Conservation (phyloP, 2,329 filamentous ascomycete genomes). For the Alternaria sp. region DNA sequence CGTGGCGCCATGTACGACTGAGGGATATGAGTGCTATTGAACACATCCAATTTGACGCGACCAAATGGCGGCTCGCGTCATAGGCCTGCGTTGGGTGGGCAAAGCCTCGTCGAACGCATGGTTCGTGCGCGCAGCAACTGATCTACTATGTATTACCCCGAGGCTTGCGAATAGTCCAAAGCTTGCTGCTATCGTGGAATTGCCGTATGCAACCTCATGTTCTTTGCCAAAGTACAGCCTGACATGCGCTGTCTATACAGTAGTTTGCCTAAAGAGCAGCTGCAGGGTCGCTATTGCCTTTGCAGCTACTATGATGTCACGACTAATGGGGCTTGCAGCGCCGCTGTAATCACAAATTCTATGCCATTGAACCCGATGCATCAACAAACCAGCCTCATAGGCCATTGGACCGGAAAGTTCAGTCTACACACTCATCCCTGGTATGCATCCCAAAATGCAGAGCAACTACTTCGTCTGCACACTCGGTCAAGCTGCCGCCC, state of each 20-base stretch:
- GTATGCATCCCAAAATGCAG: constrained; percentile 28
- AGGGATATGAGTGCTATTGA: too few species aligned
- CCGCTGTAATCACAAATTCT: background rate
- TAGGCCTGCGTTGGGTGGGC: background rate
- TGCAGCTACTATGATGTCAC: constrained; percentile 39
- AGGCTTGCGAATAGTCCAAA: background rate
- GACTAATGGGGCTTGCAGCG: constrained; percentile 23
- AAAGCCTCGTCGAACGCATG: constrained; percentile 11
- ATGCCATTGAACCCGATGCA: background rate
- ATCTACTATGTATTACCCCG: background rate
- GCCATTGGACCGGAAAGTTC: constrained; percentile 1
- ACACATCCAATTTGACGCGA: background rate
- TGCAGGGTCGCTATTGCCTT: constrained; percentile 15
- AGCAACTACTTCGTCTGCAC: constrained; percentile 69
- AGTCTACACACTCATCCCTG: background rate
- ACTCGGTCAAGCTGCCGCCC: constrained; percentile 62
- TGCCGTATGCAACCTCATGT: background rate
- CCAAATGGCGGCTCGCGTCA: background rate
- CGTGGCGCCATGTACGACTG: background rate
- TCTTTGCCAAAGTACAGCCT: background rate
- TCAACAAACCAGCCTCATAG: background rate
- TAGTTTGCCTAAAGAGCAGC: constrained; percentile 2
- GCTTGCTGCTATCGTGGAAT: background rate
- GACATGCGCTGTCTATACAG: background rate
- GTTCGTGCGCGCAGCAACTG: constrained; percentile 12